Evolutionary conservation across 768 basidiomycete genomes (phyloP), one percentile per base, ranked within the genome.

Genomic region (Pleurotus giganteus): DNA sequence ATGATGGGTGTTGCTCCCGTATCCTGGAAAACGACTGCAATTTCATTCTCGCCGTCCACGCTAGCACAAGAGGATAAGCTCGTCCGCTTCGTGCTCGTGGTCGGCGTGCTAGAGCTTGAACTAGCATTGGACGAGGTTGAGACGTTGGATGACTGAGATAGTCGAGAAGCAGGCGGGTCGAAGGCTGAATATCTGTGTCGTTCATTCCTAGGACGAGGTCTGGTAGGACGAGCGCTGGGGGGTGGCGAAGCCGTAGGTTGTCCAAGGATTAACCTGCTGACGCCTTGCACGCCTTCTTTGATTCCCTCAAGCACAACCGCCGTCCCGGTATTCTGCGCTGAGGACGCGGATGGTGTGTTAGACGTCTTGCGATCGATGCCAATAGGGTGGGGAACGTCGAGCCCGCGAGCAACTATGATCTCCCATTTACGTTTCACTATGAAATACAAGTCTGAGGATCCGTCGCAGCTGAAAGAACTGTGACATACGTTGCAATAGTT

Each of bases 391-490:
- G 55, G 21, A 26, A 70, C 62, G 15, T 78, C 78, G 59, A 85
- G 79, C 23, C 86, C 84, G 15, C 82, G 79, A 61, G 79, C 80
- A 41, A 92, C 82, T 55, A 93, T 89, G 28, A 83, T 80, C 66
- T 87, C 89, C 91, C 91, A 94, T 69, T 86, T 89, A 55, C 80
- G 82, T 74, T 93, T 94, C 47, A 93, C 84, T 86, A 60, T 2
- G 37, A 12, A 24, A 8, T 23, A 23, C 2, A 13, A 9, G 9
- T 4, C 8, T 39, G 9, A 53, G 32, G 4, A 26, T 45, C 26
- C 13, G 26, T 6, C 24, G 26, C 41, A n/a, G 61, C 21, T 53
- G 47, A 46, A 13, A 15, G 15, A 24, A 47, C 21, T 37, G n/a
- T 28, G 6, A 69, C 82, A 54, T 65, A 85, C 84, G 70, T 65